A percentile compares a stretch with the other conserved stretches of the same genome.
Conservation (phyloP, 331 rosid species). For the Stylosanthes scabra region DNA sequence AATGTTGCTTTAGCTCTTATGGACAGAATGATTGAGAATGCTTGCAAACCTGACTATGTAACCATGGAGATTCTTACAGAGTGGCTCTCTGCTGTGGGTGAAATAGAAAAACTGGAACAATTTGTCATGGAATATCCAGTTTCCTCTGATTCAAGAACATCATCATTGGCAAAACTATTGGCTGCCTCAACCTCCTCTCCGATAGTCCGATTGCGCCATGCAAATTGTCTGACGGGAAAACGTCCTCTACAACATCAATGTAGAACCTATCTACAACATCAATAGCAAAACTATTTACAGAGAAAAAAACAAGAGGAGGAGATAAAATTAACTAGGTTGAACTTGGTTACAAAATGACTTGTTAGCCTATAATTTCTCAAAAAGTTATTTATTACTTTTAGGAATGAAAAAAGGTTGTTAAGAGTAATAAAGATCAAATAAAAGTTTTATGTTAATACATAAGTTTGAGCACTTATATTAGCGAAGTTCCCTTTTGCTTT, state of each 20-base stretch:
- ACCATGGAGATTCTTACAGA: conserved; percentile 84
- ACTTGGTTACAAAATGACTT: too few relatives aligned
- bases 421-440: too few relatives aligned
- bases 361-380: too few relatives aligned
- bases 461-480: too few relatives aligned
- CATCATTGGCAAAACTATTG: neutral
- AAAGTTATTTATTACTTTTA: too few relatives aligned
- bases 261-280: too few relatives aligned
- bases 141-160: conserved; percentile 31
- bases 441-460: too few relatives aligned
- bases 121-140: conserved; percentile 62
- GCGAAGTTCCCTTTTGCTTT: too few relatives aligned
- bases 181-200: neutral
- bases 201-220: neutral
- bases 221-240: neutral
- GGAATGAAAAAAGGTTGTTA: too few relatives aligned
- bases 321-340: too few relatives aligned
- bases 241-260: neutral
- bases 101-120: conserved; percentile 53
- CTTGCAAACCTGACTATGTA: conserved; percentile 73
- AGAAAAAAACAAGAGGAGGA: too few relatives aligned
- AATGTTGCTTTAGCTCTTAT: conserved; percentile 66
- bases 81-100: conserved; percentile 73
- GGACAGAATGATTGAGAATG: conserved; percentile 76
- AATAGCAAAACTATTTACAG: too few relatives aligned